phyloP scores from a whole-genome alignment of 2,329 filamentous ascomycete genomes.

The Colletotrichum destructivum region DNA sequence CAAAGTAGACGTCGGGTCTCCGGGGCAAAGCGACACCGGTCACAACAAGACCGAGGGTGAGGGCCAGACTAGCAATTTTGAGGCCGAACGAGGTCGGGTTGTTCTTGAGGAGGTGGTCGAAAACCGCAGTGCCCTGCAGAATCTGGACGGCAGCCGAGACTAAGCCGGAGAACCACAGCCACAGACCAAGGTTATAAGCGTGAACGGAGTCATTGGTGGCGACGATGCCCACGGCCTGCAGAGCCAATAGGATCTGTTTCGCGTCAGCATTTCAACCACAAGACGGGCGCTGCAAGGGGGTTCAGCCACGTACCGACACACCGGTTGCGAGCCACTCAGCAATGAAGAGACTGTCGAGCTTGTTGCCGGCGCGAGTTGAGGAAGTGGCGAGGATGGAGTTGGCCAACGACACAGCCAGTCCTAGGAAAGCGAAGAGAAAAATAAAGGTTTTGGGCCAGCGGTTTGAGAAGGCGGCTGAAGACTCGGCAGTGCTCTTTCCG shows the following conservation, averaged over 20 bases:
- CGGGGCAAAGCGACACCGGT: constrained; percentile 73
- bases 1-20: constrained; percentile 75
- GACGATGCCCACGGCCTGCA: constrained; percentile 67
- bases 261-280: constrained; percentile 14
- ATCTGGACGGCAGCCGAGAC: constrained; percentile 61
- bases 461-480: constrained; percentile 74
- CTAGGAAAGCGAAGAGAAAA: constrained; percentile 67
- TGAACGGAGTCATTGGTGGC: constrained; percentile 66
- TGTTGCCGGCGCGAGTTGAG: constrained; percentile 29
- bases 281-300: not conserved
- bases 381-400: constrained; percentile 68
- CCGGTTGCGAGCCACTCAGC: constrained; percentile 73
- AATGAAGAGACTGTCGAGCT: constrained; percentile 58
- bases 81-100: constrained; percentile 58
- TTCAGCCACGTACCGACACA: constrained; percentile 73
- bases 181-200: constrained; percentile 68
- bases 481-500: constrained; percentile 77
- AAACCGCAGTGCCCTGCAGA: constrained; percentile 60
- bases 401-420: constrained; percentile 69
- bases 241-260: constrained; percentile 55
- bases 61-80: constrained; percentile 63
- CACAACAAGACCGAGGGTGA: constrained; percentile 61
- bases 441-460: constrained; percentile 70
- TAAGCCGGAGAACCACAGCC: constrained; percentile 64
- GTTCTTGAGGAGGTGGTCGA: constrained; percentile 52